These are phyloP conservation scores for Exophiala dermatitidis DNA, from an alignment of 2,329 filamentous ascomycete species.

Conservation along the genomic window DNA sequence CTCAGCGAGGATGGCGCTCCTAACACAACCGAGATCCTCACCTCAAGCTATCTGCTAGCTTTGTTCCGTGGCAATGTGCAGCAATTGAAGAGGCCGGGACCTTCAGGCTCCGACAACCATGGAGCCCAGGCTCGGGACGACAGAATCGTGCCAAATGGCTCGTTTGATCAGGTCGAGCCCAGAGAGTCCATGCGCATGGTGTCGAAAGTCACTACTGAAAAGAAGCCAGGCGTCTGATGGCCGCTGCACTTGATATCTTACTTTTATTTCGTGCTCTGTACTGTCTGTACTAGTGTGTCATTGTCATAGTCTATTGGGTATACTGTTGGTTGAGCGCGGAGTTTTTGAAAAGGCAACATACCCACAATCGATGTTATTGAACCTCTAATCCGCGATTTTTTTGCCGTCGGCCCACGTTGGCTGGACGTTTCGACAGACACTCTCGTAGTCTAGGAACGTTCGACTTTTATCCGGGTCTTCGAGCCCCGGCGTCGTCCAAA, in stretches of 20 bases:
- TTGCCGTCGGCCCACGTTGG: conserved; percentile 43
- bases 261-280: not conserved
- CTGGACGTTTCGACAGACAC: conserved; percentile 59
- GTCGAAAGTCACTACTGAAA: not conserved
- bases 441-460: conserved; percentile 62
- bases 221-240: not conserved
- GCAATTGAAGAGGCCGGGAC: conserved; percentile 11
- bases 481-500: conserved; percentile 77
- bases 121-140: not conserved
- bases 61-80: conserved; percentile 12
- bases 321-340: not conserved
- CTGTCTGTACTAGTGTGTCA: too few relatives aligned
- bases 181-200: not conserved
- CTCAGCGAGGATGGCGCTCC: not conserved
- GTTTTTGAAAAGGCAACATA: not conserved
- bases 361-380: not conserved
- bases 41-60: conserved; percentile 15
- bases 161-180: not conserved
- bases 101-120: not conserved
- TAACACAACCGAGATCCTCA: conserved; percentile 10
- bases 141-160: not conserved
- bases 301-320: not conserved
- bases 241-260: not conserved
- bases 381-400: conserved; percentile 26
- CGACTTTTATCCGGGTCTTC: conserved; percentile 42